A percentile compares a stretch with the other conserved stretches of the same genome.
Conservation (phyloP, 768 basidiomycete species). For the Phlebiopsis gigantea region DNA sequence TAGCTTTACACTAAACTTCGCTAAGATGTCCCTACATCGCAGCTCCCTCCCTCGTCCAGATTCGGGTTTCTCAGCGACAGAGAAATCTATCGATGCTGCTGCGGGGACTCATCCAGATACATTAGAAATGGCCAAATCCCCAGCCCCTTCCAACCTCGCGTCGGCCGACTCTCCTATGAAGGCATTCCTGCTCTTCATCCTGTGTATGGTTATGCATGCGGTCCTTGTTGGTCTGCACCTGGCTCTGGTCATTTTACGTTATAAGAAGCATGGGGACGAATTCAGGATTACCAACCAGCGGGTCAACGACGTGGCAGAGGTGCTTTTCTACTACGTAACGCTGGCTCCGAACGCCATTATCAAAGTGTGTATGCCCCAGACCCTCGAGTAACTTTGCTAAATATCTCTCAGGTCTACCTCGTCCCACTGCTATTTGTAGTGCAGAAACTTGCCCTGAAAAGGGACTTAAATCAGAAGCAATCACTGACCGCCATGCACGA, state of each 20-base stretch:
- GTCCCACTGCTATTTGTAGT: slow-evolving; percentile 6
- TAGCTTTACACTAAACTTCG: too few relatives aligned
- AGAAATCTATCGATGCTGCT: too few relatives aligned
- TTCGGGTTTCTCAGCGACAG: too few relatives aligned
- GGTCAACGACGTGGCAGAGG: neutral
- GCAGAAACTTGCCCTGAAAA: slow-evolving; percentile 3
- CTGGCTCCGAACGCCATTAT: slow-evolving; percentile 1
- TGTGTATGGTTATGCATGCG: slow-evolving; percentile 6
- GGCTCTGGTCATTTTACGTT: slow-evolving; percentile 3
- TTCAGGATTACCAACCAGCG: neutral
- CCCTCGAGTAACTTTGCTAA: neutral
- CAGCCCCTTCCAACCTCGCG: too few relatives aligned
- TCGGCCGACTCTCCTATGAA: too few relatives aligned
- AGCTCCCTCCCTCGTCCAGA: too few relatives aligned
- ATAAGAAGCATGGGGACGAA: neutral
- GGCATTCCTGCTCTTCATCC: slow-evolving; percentile 3
- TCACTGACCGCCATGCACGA: slow-evolving; percentile 12
- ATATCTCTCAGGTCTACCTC: neutral
- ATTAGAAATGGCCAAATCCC: too few relatives aligned
- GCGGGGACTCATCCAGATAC: too few relatives aligned
- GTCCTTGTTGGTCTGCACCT: slow-evolving; percentile 4
- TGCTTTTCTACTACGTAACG: neutral
- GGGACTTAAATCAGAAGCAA: slow-evolving; percentile 1
- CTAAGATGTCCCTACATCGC: too few relatives aligned
- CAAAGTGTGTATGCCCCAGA: neutral